These are phyloP conservation scores for Ustilago cynodontis DNA, from an alignment of 1,284 basidiomycete species.

Conservation along the genomic window DNA sequence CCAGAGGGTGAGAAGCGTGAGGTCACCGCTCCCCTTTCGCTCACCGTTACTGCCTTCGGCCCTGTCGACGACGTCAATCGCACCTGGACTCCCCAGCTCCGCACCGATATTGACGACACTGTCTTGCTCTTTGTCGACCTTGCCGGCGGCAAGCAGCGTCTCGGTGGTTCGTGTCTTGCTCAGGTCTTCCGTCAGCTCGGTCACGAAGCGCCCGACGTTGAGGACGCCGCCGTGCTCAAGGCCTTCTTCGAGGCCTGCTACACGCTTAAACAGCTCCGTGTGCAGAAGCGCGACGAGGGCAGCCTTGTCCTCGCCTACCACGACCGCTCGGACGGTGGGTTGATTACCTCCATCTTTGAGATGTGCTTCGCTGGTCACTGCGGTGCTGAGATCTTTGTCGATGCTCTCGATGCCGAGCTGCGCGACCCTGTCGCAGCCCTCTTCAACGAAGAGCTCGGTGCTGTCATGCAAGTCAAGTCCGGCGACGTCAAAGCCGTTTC, in stretches of 20 bases:
- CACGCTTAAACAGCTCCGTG: conserved; percentile 74
- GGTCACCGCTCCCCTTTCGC: conserved; percentile 89
- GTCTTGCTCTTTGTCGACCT: conserved; percentile 90
- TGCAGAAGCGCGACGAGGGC: conserved; percentile 72
- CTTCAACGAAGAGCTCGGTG: conserved; percentile 97
- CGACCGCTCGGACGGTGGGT: conserved; percentile 95
- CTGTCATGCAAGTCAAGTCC: conserved; percentile 85
- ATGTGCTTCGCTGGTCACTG: conserved; percentile 94
- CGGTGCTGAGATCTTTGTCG: conserved; percentile 80
- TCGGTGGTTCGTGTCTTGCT: conserved; percentile 94
- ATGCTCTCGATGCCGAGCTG: conserved; percentile 71
- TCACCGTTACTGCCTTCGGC: conserved; percentile 95
- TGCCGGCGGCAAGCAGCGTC: conserved; percentile 82
- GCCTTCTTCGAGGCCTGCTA: conserved; percentile 85
- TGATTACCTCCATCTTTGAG: conserved; percentile 91
- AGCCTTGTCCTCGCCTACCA: conserved; percentile 91
- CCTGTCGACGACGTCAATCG: conserved; percentile 81
- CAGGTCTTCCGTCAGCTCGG: conserved; percentile 96
- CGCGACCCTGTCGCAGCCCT: conserved; percentile 76
- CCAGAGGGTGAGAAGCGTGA: conserved; percentile 77
- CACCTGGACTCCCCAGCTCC: conserved; percentile 94
- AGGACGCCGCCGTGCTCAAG: conserved; percentile 80
- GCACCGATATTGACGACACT: conserved; percentile 74
- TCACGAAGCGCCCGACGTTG: conserved; percentile 88
- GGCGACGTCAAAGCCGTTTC: conserved; percentile 76